Evolutionary conservation across 2,329 filamentous ascomycete genomes (phyloP).

Genomic region (Penicillium olsonii): DNA sequence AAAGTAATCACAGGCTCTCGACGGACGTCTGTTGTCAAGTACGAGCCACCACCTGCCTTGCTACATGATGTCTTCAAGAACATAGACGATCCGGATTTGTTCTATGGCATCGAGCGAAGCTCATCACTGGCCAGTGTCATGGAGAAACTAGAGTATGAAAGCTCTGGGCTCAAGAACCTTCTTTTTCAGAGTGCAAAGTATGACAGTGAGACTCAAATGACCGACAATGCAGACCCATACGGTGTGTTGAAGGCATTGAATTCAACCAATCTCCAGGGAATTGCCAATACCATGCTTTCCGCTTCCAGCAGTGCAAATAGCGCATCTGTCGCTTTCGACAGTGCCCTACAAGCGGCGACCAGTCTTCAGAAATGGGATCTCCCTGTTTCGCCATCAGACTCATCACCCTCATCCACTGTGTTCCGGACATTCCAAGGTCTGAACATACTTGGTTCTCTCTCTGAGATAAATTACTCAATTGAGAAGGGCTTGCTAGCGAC

Average conservation of each 20-base stretch:
- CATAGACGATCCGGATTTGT: constrained; percentile 93
- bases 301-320: constrained; percentile 57
- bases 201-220: constrained; percentile 73
- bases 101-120: constrained; percentile 83
- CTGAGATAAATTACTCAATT: constrained; percentile 58
- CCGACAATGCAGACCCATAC: constrained; percentile 61
- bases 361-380: constrained; percentile 92
- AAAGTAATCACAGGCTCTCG: constrained; percentile 61
- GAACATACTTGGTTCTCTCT: constrained; percentile 63
- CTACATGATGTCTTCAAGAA: constrained; percentile 84
- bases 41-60: constrained; percentile 63
- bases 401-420: constrained; percentile 66
- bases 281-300: constrained; percentile 78
- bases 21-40: constrained; percentile 63
- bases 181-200: constrained; percentile 89
- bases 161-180: constrained; percentile 80
- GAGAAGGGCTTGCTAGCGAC: constrained; percentile 60
- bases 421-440: constrained; percentile 82
- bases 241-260: constrained; percentile 77
- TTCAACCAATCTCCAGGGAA: constrained; percentile 77
- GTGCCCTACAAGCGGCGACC: constrained; percentile 75
- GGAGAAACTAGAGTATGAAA: constrained; percentile 83
- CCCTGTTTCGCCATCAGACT: constrained; percentile 65
- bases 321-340: constrained; percentile 59
- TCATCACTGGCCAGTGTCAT: constrained; percentile 77